Evolutionary conservation across 2,329 filamentous ascomycete species (phyloP).

Genomic region (Monosporascus sp.): DNA sequence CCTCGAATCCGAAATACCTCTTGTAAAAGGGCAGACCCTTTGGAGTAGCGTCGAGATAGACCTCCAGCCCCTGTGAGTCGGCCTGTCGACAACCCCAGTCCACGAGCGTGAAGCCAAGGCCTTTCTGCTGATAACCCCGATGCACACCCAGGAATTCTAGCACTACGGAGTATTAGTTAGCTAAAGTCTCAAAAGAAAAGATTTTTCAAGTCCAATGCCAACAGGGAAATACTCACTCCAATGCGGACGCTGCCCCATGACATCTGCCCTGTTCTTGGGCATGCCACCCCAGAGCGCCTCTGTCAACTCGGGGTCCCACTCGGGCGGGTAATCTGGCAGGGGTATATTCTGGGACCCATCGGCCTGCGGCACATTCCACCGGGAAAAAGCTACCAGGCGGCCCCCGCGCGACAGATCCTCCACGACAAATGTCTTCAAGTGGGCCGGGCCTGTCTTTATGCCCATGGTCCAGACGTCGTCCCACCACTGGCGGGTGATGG

Average conservation of each 20-base stretch:
- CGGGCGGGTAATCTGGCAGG: slow-evolving; percentile 1
- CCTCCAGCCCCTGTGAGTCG: slow-evolving; percentile 1
- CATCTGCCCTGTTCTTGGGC: slow-evolving; percentile 1
- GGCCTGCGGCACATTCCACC: slow-evolving; percentile 8
- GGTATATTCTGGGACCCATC: slow-evolving; percentile 8
- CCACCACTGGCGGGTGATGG: slow-evolving; percentile 7
- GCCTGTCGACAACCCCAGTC: slow-evolving; percentile 8
- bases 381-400: slow-evolving; percentile 5
- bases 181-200: neutral
- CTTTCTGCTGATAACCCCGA: slow-evolving; percentile 6
- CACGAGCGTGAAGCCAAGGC: slow-evolving; percentile 2
- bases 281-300: slow-evolving; percentile 9
- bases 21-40: slow-evolving; percentile 8
- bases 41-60: slow-evolving; percentile 8
- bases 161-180: slow-evolving; percentile 1
- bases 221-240: slow-evolving; percentile 7
- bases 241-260: slow-evolving; percentile 9
- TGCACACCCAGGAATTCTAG: slow-evolving; percentile 7
- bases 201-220: neutral
- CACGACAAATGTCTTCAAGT: slow-evolving; percentile 10
- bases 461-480: slow-evolving; percentile 6
- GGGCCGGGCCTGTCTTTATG: slow-evolving; percentile 2
- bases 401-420: slow-evolving; percentile 3
- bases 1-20: slow-evolving; percentile 6
- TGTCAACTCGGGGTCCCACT: slow-evolving; percentile 9